Evolutionary conservation across 495 filamentous ascomycete species (phyloP).

Genomic region (Aspergillus bertholletiae): DNA sequence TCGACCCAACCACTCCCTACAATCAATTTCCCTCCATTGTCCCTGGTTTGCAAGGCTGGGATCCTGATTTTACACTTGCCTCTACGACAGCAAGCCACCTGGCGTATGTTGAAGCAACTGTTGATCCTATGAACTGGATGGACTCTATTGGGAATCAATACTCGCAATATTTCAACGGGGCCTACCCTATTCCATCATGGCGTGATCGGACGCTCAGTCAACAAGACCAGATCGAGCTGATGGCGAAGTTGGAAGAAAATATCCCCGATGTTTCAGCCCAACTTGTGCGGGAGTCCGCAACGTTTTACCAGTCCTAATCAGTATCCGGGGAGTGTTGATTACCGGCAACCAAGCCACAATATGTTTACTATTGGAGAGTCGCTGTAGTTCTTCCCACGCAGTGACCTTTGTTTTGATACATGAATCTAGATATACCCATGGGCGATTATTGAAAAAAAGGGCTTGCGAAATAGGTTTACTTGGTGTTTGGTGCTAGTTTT

Average conservation of each 20-base stretch:
- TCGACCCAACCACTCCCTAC: conserved; percentile 42
- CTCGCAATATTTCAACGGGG: conserved; percentile 47
- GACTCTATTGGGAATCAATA: conserved; percentile 44
- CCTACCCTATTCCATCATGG: conserved; percentile 40
- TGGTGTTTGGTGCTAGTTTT: conserved; percentile 7
- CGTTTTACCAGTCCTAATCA: conserved; percentile 50
- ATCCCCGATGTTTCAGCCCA: conserved; percentile 49
- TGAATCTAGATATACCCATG: conserved; percentile 10
- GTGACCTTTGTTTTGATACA: neutral
- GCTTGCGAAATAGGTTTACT: neutral
- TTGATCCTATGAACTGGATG: conserved; percentile 41
- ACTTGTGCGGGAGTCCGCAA: conserved; percentile 55
- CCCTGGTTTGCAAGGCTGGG: conserved; percentile 48
- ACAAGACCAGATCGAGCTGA: conserved; percentile 67
- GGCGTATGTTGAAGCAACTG: conserved; percentile 34
- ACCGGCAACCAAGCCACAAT: neutral
- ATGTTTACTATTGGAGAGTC: neutral
- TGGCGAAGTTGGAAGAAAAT: conserved; percentile 61
- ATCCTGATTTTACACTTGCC: conserved; percentile 40
- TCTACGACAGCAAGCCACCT: conserved; percentile 40
- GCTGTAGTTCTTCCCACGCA: neutral
- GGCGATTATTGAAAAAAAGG: conserved; percentile 1
- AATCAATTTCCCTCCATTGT: conserved; percentile 43
- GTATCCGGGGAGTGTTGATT: neutral
- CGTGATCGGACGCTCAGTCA: conserved; percentile 64